These are phyloP conservation scores for Lipomyces yamadae DNA, from an alignment of 805 yeast genomes.

Conservation along the genomic window DNA sequence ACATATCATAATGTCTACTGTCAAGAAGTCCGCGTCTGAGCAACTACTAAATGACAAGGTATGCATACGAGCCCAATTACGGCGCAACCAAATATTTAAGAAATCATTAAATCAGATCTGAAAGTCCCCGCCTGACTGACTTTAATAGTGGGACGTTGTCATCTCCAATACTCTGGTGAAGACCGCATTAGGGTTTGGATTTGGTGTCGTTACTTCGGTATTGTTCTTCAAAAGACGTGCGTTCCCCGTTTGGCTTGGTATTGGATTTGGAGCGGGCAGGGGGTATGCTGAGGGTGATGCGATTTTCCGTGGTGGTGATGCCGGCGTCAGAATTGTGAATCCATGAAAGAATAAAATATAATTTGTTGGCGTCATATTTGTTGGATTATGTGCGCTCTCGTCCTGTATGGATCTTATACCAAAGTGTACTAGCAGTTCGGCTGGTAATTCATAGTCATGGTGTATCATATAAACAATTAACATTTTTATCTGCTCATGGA, in stretches of 20 bases:
- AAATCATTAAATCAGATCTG: no score
- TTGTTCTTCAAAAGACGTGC: conserved; percentile 89
- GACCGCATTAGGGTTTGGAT: conserved; percentile 95
- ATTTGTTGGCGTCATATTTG: background rate
- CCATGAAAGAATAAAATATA: conserved; percentile 8
- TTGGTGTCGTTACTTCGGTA: conserved; percentile 91
- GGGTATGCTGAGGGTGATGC: conserved; percentile 99
- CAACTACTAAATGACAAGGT: conserved; percentile 48
- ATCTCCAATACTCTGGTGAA: conserved; percentile 92
- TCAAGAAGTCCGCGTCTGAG: conserved; percentile 43
- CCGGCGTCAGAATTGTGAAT: conserved; percentile 36
- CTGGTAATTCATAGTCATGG: background rate
- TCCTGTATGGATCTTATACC: background rate
- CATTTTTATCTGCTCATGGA: background rate
- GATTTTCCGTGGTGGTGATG: conserved; percentile 67
- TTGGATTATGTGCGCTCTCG: background rate
- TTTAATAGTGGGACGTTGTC: conserved; percentile 83
- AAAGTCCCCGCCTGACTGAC: background rate
- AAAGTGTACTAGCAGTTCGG: background rate
- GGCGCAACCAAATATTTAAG: background rate
- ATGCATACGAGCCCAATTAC: conserved; percentile 17
- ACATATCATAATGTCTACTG: conserved; percentile 20
- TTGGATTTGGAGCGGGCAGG: conserved; percentile 97
- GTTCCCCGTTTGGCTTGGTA: conserved; percentile 97
- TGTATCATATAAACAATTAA: background rate